Conservation (phyloP, 2,329 filamentous ascomycete genomes). For the Claviceps monticola region DNA sequence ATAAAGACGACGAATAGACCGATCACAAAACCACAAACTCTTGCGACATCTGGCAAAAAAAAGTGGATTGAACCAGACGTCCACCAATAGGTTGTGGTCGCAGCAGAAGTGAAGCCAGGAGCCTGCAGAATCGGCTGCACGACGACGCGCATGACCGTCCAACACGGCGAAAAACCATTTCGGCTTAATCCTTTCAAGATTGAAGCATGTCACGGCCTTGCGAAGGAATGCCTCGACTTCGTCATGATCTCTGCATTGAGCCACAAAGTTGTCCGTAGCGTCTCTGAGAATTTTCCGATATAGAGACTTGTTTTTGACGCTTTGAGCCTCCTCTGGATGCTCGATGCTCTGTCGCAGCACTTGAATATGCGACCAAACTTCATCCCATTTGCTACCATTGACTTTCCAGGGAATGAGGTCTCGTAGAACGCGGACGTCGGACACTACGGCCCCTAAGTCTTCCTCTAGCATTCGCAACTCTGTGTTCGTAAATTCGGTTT, state of each 20-base stretch:
- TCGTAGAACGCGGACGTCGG: constrained; percentile 16
- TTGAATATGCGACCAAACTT: constrained; percentile 11
- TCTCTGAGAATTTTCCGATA: constrained; percentile 15
- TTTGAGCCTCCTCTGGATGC: constrained; percentile 6
- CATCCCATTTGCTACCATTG: constrained; percentile 14
- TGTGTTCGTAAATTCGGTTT: constrained; percentile 13
- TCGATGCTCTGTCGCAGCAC: constrained; percentile 7
- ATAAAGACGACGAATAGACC: constrained; percentile 8
- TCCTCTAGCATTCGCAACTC: constrained; percentile 14
- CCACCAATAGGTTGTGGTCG: constrained; percentile 14
- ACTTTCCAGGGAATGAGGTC: constrained; percentile 16
- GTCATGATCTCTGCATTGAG: constrained; percentile 11
- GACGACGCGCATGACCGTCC: constrained; percentile 17
- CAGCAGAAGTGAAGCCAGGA: constrained; percentile 21
- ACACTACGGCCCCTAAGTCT: constrained; percentile 7
- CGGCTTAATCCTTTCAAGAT: constrained; percentile 13
- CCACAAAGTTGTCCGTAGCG: constrained; percentile 21
- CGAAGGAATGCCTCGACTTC: constrained; percentile 18
- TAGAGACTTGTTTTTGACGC: constrained; percentile 2
- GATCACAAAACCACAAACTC: constrained; percentile 20
- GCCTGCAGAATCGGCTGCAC: constrained; percentile 14
- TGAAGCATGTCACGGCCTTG: constrained; percentile 12
- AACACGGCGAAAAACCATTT: constrained; percentile 18
- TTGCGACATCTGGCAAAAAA: constrained; percentile 17
- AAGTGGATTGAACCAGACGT: constrained; percentile 16